A percentile compares a stretch with the other conserved stretches of the same genome.
Conservation (phyloP, 371 early-diverging fungal species). For the Dentiscutata heterogama region DNA sequence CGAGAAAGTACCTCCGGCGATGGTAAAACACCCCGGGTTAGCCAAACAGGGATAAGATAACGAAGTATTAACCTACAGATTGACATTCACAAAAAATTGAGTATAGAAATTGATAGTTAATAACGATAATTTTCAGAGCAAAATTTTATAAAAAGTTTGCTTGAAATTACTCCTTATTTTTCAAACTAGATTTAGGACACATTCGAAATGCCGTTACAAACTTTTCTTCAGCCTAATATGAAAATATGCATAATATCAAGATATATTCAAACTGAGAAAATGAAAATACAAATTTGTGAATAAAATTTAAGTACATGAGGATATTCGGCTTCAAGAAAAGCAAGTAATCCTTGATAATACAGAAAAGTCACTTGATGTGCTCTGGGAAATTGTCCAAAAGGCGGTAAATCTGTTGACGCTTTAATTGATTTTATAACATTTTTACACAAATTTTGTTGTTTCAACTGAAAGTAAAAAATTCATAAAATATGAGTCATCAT, state of each 20-base stretch:
- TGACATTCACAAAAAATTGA: not conserved
- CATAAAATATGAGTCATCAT: not conserved
- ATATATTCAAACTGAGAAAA: slow-evolving; percentile 16
- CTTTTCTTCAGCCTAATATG: slow-evolving; percentile 72
- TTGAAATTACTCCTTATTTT: slow-evolving; percentile 66
- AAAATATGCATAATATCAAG: not conserved
- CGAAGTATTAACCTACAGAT: slow-evolving; percentile 72
- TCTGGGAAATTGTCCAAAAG: slow-evolving; percentile 79
- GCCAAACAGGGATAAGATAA: slow-evolving; percentile 77
- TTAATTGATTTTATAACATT: slow-evolving; percentile 84
- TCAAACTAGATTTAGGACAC: slow-evolving; percentile 61
- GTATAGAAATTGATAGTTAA: not conserved
- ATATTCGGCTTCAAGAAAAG: slow-evolving; percentile 87
- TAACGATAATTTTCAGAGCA: not conserved
- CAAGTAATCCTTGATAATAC: slow-evolving; percentile 86
- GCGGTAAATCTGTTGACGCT: slow-evolving; percentile 75
- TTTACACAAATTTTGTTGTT: slow-evolving; percentile 83
- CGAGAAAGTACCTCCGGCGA: slow-evolving; percentile 60
- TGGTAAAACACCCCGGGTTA: slow-evolving; percentile 77
- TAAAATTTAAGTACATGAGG: slow-evolving; percentile 55
- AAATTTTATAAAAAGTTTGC: not conserved
- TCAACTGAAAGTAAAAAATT: slow-evolving; percentile 59
- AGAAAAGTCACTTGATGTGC: slow-evolving; percentile 85
- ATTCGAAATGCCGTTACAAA: slow-evolving; percentile 75
- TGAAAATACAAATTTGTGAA: not conserved